Base-by-base conservation (phyloP, 2,329 filamentous ascomycete species). In the Pestalotiopsis fici region DNA sequence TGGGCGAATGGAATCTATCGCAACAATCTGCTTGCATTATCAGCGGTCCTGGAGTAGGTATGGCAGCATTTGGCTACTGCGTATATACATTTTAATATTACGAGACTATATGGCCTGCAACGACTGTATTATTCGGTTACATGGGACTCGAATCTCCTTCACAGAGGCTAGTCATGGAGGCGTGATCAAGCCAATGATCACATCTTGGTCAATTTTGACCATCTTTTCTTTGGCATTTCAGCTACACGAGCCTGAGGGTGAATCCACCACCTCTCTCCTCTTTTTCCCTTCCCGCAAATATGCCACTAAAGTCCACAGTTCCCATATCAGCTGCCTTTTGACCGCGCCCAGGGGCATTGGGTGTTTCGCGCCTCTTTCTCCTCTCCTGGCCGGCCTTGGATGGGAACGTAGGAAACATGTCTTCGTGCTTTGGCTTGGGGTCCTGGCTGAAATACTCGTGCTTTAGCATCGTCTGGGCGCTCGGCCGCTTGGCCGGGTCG, bases 341-440 rank as follows among this genome's bases (percentile, higher is more conserved):
- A 0, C 94, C 95, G 37, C 95, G 85, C 50, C 87, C 88, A 0
- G 96, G 96, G 6, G 96, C 96, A 78, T 94, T 91, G 1, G 96
- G 96, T 70, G 91, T 95, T 68, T 90, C 89, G 68, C 88, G 85
- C 47, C 88, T 85, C 70, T 93, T 84, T 72, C 94, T 85, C 75
- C 90, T 91, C 83, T 99, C 96, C 83, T 96, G 92, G 1, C 94
- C 94, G 0, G 96, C 96, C 79, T 97, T 98, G 74, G 93, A 96
- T 0, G 96, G 96, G 78, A 98, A 99, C 0, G 96, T 98, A 2
- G 96, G 96, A 77, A 99, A 98, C 90, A 99, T 91, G 74, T 91
- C 92, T 77, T 93, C 92, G 7, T 91, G 90, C 81, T 98, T 98
- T 1, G 95, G 93, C 69, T 92, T 92, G 0, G 96, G 96, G 72